Base-by-base conservation (phyloP, 83 land plant species). In the Picea abies region DNA sequence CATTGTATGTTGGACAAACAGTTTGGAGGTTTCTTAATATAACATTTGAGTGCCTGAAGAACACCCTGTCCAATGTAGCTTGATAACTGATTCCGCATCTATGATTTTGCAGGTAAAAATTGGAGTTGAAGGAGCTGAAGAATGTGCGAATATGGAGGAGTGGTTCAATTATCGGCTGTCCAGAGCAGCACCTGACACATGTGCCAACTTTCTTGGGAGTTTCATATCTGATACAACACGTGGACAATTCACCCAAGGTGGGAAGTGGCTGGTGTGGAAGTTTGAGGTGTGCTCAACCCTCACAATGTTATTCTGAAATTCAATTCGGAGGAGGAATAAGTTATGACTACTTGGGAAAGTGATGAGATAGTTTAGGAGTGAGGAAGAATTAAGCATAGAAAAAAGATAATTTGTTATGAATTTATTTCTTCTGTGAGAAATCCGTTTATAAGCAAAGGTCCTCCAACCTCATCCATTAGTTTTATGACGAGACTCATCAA, bases 131-230 rank as follows among this genome's bases (percentile, higher is more conserved):
- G 99, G 99, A 75, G 99, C 99, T 60, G 90, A 93, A 82, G 99
- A 98, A 87, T 94, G 91, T 87, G 99, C 95, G 47, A 96, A 98
- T 0, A 91, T 87, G 90, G 99, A 98, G 87, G 99, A 98, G 83
- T 98, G 99, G 99, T 98, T 98, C 81, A 98, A 98, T 79, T 96
- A 98, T 87, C 90, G 99, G 75, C 89, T 98, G 67, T 90, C 94
- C 56, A 92, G 99, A 86, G 97, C 99, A 73, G 99, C 99, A 35
- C 99, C 99, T 47, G 96, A 94, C 80, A 90, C 90, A 12, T 98
- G 99, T 90, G 99, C 99, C 16, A 91, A 94, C 70, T 98, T 93
- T 63, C 90, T 98, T 60, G 99, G 99, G 47, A 96, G 91, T 85
- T 98, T 98, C 81, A 83, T 91, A 76, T 94, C 99, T 35, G 97